These are phyloP conservation scores for Lablab purpureus DNA, from an alignment of 306 rosid species.

Conservation along the genomic window DNA sequence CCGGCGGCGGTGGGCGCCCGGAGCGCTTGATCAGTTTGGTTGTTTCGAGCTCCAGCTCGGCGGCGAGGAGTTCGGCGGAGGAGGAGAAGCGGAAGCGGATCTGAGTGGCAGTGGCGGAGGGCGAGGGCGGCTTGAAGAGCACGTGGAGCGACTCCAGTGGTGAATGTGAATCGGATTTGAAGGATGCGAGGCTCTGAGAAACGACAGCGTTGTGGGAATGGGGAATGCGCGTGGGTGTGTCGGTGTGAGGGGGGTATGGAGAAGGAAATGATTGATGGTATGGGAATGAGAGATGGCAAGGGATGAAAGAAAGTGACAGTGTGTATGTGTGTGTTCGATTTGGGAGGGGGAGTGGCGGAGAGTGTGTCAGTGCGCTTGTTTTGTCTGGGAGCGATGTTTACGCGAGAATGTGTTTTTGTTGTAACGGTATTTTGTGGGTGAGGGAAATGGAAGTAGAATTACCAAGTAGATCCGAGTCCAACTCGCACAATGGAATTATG, in stretches of 20 bases:
- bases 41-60: slow-evolving; percentile 52
- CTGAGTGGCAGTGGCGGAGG: slow-evolving; percentile 62
- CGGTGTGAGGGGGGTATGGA: background rate
- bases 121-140: slow-evolving; percentile 56
- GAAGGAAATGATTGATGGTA: background rate
- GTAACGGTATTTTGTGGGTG: background rate
- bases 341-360: background rate
- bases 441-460: background rate
- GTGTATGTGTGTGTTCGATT: background rate
- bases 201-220: background rate
- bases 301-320: background rate
- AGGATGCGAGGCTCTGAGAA: background rate
- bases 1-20: slow-evolving; percentile 47
- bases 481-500: too few relatives aligned
- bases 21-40: slow-evolving; percentile 74
- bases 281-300: background rate
- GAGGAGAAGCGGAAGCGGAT: slow-evolving; percentile 83
- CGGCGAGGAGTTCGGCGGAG: slow-evolving; percentile 62
- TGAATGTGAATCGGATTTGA: background rate
- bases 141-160: slow-evolving; percentile 67
- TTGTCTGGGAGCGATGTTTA: too few relatives aligned
- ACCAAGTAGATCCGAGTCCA: too few relatives aligned
- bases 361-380: background rate
- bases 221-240: background rate
- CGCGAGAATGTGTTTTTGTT: background rate